Evolutionary conservation across 2,329 filamentous ascomycete species (phyloP), one percentile per base, ranked within the genome.

Genomic region (Macrophomina tecta): DNA sequence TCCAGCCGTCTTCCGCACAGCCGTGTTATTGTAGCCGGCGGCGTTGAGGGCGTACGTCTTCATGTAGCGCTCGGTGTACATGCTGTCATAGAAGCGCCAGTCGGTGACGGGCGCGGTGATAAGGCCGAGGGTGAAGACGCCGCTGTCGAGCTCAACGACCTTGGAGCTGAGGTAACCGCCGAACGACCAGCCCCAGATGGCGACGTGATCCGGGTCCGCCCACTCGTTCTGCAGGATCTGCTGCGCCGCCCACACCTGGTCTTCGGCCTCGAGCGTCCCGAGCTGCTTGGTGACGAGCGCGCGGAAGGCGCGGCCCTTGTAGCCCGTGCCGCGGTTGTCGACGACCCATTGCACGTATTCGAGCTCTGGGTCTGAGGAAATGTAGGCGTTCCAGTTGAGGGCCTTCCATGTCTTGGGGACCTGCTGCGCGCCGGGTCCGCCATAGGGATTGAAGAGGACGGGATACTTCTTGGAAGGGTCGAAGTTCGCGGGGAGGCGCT

Each of bases 1-100:
- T 0, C 89, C 89, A 0, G 80, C 79, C 0, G 82, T 75, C 3
- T 86, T 81, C 67, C 84, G 83, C 1, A 91, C 87, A 0, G 88
- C 87, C 0, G 86, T 86, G 62, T 81, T 80, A 67, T 85, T 84
- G 78, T 91, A 91, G 36, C 88, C 89, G 0, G 77, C 85, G 0
- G 77, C 78, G 72, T 91, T 91, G 48, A 79, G 77, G 3, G 80
- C 77, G 1, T 84, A 82, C 0, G 82, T 86, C 78, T 90, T 90
- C 89, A 91, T 91, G 79, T 90, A 91, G 11, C 89, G 84, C 76
- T 91, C 89, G 0, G 89, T 90, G 75, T 91, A 91, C 81, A 91
- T 86, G 65, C 83, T 85, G 75, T 91, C 89, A 76, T 91, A 91
- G 79, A 91, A 87, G 1, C 88, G 84, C 87, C 88, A 91, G 77